Evolutionary conservation across 2,329 filamentous ascomycete genomes (phyloP).

Genomic region (Exophiala sp.): DNA sequence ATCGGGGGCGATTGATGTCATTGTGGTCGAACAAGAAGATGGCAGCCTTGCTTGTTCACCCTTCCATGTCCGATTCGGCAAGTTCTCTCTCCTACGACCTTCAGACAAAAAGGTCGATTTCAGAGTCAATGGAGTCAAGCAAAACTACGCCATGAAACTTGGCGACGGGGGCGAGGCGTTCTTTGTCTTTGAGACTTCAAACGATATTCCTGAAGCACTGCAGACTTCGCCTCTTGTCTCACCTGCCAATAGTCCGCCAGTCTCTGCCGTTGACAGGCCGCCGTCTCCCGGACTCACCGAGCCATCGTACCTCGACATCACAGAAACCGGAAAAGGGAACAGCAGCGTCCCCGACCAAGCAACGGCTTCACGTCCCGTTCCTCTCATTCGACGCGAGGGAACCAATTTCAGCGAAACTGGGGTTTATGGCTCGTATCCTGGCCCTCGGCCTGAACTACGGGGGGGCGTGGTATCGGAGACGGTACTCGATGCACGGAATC

Average conservation of each 20-base stretch:
- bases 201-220: conserved; percentile 82
- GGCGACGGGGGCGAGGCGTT: conserved; percentile 97
- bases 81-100: conserved; percentile 89
- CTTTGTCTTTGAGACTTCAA: conserved; percentile 94
- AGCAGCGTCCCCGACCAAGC: conserved; percentile 11
- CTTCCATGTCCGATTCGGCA: conserved; percentile 97
- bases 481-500: conserved; percentile 28
- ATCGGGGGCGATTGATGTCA: conserved; percentile 96
- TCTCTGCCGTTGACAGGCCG: conserved; percentile 25
- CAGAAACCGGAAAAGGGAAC: conserved; percentile 27
- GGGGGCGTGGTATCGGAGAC: conserved; percentile 5
- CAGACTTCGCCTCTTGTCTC: conserved; percentile 94
- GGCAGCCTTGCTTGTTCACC: conserved; percentile 80
- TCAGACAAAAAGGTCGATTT: conserved; percentile 99
- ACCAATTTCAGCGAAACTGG: conserved; percentile 15
- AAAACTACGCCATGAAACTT: conserved; percentile 95
- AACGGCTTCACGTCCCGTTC: conserved; percentile 6
- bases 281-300: conserved; percentile 39
- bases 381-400: conserved; percentile 19
- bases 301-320: conserved; percentile 47
- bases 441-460: conserved; percentile 13
- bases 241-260: conserved; percentile 69
- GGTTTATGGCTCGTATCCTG: conserved; percentile 6
- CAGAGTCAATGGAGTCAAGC: conserved; percentile 83
- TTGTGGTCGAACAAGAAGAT: conserved; percentile 95